Evolutionary conservation across 495 filamentous ascomycete species (phyloP).

Genomic region (Penicillium soppii): DNA sequence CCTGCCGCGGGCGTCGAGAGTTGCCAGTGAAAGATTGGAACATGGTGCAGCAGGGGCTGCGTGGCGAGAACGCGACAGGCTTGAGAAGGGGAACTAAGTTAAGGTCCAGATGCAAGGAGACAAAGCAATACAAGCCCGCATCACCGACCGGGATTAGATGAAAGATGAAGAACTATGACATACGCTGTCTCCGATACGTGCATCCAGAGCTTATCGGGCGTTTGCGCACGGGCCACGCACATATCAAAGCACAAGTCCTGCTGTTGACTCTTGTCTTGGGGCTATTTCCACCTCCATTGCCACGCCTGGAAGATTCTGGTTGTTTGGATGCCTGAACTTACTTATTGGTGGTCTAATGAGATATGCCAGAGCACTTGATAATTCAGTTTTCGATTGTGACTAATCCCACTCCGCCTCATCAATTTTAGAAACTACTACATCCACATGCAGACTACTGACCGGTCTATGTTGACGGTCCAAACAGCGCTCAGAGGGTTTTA

Average conservation of each 20-base stretch:
- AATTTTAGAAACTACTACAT: no score
- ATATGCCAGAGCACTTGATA: no score
- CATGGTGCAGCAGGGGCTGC: slow-evolving; percentile 52
- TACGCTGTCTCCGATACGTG: slow-evolving; percentile 23
- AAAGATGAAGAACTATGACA: slow-evolving; percentile 32
- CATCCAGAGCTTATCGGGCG: slow-evolving; percentile 20
- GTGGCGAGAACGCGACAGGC: neutral
- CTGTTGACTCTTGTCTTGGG: neutral
- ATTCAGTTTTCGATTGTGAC: no score
- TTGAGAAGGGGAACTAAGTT: slow-evolving; percentile 9
- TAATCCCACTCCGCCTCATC: no score
- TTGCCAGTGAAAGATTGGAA: slow-evolving; percentile 87
- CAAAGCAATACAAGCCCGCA: slow-evolving; percentile 17
- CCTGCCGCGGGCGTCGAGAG: slow-evolving; percentile 80
- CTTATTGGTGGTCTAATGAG: no score
- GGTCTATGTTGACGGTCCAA: no score
- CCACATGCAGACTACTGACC: no score
- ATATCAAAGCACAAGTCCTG: neutral
- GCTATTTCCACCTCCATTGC: neutral
- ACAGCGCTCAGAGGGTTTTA: no score
- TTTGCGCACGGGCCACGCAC: slow-evolving; percentile 19
- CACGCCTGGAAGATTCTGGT: neutral
- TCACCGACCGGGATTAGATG: slow-evolving; percentile 3
- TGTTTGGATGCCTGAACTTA: no score
- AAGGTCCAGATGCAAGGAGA: slow-evolving; percentile 14